Evolutionary conservation across 2,329 filamentous ascomycete genomes (phyloP).

Genomic region (Colletotrichum tanaceti): DNA sequence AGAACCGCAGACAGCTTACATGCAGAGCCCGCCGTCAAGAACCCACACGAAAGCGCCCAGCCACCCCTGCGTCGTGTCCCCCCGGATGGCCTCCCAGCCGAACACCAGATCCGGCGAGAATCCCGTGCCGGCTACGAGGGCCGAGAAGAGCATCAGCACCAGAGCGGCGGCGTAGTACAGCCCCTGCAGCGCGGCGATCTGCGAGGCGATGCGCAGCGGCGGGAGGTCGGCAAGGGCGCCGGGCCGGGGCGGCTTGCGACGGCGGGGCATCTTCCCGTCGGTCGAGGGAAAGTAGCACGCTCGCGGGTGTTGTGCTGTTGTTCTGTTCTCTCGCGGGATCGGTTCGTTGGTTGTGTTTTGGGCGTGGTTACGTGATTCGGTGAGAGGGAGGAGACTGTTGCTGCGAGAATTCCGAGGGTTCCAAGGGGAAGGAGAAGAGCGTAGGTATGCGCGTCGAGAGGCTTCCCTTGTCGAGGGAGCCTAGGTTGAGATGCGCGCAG

Average conservation of each 20-base stretch:
- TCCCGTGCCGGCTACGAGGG: conserved; percentile 66
- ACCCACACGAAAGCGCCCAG: conserved; percentile 69
- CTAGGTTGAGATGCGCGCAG: conserved; percentile 17
- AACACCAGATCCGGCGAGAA: conserved; percentile 68
- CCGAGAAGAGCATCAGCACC: conserved; percentile 67
- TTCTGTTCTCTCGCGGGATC: background rate
- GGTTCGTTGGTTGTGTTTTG: background rate
- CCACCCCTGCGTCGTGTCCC: conserved; percentile 72
- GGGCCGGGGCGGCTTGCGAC: conserved; percentile 67
- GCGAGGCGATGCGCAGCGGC: conserved; percentile 68
- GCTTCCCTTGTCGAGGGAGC: background rate
- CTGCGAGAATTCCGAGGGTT: too few species aligned
- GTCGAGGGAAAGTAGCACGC: background rate
- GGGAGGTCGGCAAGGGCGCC: conserved; percentile 72
- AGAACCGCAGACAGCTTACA: conserved; percentile 51
- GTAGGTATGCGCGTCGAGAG: background rate
- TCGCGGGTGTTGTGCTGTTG: background rate
- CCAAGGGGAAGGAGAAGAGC: background rate
- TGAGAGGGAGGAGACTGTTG: background rate
- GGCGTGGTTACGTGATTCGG: background rate
- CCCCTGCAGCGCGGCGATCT: conserved; percentile 68
- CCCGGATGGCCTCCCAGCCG: conserved; percentile 68
- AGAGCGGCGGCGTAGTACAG: conserved; percentile 66
- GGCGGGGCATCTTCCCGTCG: conserved; percentile 60
- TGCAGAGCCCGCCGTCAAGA: conserved; percentile 65